A percentile compares a stretch with the other conserved stretches of the same genome.
phyloP scores from a whole-genome alignment of 164 flowering plant species.

The Vitis vinifera region ASM3070453v1 NC_081816.1:24330001-24330500 shows the following conservation, averaged over 20 bases:
- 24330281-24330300: constrained; percentile 11
- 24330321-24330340: constrained; percentile 10
- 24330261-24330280: constrained; percentile 29
- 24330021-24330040: constrained; percentile 55
- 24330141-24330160: constrained; percentile 18
- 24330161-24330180: constrained; percentile 9
- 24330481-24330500: neutral
- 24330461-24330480: constrained; percentile 69
- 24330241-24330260: constrained; percentile 47
- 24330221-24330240: constrained; percentile 41
- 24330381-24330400: constrained; percentile 44
- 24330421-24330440: constrained; percentile 90
- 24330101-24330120: constrained; percentile 10
- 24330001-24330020: constrained; percentile 37
- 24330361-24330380: constrained; percentile 21
- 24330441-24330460: constrained; percentile 92
- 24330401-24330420: constrained; percentile 56
- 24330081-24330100: constrained; percentile 17
- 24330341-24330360: constrained; percentile 5
- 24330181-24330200: constrained; percentile 14
- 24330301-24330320: constrained; percentile 22
- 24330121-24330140: constrained; percentile 16
- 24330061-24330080: constrained; percentile 23
- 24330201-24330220: constrained; percentile 29
- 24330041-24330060: constrained; percentile 36